phyloP scores from a whole-genome alignment of 805 yeast species.

The Starmerella gropengiesseri region DNA sequence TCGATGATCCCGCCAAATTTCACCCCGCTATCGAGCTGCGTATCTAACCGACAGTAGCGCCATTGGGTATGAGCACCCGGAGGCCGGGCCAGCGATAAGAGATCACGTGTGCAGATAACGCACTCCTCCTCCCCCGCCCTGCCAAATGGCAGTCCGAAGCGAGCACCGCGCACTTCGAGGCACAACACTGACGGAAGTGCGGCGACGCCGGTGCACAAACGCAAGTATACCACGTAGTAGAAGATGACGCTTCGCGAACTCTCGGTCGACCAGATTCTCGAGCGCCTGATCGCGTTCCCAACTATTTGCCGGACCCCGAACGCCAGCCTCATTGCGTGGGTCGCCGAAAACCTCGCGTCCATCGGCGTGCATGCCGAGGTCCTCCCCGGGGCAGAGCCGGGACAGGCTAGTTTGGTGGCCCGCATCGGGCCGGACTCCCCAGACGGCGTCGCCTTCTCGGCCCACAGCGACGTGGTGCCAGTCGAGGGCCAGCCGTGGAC shows the following conservation, averaged over 20 bases:
- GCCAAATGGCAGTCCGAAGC: too few species aligned
- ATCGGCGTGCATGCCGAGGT: constrained; percentile 7
- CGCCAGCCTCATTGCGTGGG: constrained; percentile 13
- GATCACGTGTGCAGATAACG: too few species aligned
- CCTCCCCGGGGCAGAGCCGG: constrained; percentile 12
- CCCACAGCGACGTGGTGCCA: constrained; percentile 21
- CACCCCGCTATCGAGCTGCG: too few species aligned
- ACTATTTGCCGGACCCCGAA: constrained; percentile 17
- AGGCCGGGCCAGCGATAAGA: too few species aligned
- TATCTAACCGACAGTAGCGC: too few species aligned
- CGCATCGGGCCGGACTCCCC: constrained; percentile 16
- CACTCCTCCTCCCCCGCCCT: too few species aligned
- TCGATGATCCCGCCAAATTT: too few species aligned
- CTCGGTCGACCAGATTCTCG: constrained; percentile 6
- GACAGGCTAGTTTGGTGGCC: constrained; percentile 15
- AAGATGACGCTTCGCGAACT: not conserved
- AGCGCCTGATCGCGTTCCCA: constrained; percentile 11
- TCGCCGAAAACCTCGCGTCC: constrained; percentile 6
- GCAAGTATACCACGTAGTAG: too few species aligned
- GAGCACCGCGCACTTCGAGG: too few species aligned
- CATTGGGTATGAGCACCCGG: too few species aligned
- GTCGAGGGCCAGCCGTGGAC: constrained; percentile 22
- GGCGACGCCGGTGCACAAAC: too few species aligned
- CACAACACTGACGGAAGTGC: too few species aligned
- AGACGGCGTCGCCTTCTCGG: constrained; percentile 16